Evolutionary conservation across 257 asterid species (phyloP).

Genomic region (Voacanga thouarsii): DNA sequence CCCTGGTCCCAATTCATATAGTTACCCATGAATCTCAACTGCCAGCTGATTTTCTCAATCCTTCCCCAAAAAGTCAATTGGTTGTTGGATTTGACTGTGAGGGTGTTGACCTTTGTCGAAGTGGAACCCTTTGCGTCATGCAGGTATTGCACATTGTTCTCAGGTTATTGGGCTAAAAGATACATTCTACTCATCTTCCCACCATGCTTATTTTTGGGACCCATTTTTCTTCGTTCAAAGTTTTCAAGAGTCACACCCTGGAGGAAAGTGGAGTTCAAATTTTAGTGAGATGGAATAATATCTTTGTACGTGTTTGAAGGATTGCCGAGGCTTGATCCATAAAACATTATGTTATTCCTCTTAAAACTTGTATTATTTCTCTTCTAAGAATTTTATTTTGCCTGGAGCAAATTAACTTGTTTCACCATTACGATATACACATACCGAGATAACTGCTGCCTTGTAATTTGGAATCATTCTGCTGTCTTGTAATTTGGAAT

Average conservation of each 20-base stretch:
- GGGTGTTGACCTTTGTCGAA: slow-evolving; percentile 15
- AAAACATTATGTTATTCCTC: too few relatives aligned
- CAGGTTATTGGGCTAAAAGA: not conserved
- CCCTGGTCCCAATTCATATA: slow-evolving; percentile 9
- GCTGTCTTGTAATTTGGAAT: too few relatives aligned
- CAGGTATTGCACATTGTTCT: slow-evolving; percentile 2
- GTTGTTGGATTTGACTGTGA: slow-evolving; percentile 15
- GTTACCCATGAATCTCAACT: slow-evolving; percentile 16
- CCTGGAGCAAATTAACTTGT: not conserved
- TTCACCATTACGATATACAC: too few relatives aligned
- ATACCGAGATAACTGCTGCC: too few relatives aligned
- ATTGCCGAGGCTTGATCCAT: not conserved
- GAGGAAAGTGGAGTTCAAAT: not conserved
- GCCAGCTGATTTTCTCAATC: slow-evolving; percentile 12
- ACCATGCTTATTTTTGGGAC: not conserved
- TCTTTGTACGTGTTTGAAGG: not conserved
- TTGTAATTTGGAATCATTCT: not conserved
- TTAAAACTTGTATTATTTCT: too few relatives aligned
- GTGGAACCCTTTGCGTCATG: slow-evolving; percentile 10
- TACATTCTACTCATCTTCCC: not conserved
- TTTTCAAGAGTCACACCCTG: not conserved
- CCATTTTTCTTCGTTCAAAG: not conserved
- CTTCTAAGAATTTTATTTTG: too few relatives aligned
- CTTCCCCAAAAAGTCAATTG: slow-evolving; percentile 4
- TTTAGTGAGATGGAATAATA: not conserved